These are phyloP conservation scores for Quercus wislizeni DNA, from an alignment of 306 rosid genomes.

Conservation along the genomic window DNA sequence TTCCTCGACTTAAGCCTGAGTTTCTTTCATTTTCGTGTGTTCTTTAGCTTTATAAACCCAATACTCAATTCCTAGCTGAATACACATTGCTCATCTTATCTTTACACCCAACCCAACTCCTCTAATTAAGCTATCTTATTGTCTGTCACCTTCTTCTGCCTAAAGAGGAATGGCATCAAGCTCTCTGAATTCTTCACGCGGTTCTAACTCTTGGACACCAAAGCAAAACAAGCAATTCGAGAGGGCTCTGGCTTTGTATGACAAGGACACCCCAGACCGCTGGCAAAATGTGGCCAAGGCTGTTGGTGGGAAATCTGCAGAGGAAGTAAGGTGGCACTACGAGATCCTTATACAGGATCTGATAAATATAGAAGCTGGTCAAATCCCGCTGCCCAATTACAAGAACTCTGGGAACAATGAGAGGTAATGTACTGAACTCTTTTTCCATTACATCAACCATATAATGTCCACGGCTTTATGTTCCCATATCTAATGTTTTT, in stretches of 20 bases:
- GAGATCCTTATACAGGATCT: slow-evolving; percentile 78
- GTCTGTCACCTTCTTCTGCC: not conserved
- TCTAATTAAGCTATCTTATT: not conserved
- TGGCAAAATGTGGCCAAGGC: slow-evolving; percentile 90
- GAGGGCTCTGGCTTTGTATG: slow-evolving; percentile 81
- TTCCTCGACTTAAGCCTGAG: slow-evolving; percentile 17
- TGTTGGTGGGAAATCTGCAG: slow-evolving; percentile 72
- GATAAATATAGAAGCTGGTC: slow-evolving; percentile 68
- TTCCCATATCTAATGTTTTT: not conserved
- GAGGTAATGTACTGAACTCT: slow-evolving; percentile 39
- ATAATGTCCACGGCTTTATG: not conserved
- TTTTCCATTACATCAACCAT: not conserved
- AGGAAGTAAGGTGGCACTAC: slow-evolving; percentile 76
- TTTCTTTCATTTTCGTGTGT: not conserved
- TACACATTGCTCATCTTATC: not conserved
- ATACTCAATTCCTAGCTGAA: not conserved
- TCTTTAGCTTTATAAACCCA: not conserved
- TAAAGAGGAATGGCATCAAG: slow-evolving; percentile 35
- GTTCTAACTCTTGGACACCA: slow-evolving; percentile 56
- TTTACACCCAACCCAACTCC: not conserved
- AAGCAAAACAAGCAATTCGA: slow-evolving; percentile 82
- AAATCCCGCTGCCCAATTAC: slow-evolving; percentile 68
- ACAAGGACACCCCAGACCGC: slow-evolving; percentile 74
- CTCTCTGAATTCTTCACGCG: slow-evolving; percentile 22
- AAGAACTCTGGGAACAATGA: slow-evolving; percentile 36